Evolutionary conservation across 2,329 filamentous ascomycete species (phyloP), one percentile per base, ranked within the genome.

Genomic region (Clonostachys chloroleuca): DNA sequence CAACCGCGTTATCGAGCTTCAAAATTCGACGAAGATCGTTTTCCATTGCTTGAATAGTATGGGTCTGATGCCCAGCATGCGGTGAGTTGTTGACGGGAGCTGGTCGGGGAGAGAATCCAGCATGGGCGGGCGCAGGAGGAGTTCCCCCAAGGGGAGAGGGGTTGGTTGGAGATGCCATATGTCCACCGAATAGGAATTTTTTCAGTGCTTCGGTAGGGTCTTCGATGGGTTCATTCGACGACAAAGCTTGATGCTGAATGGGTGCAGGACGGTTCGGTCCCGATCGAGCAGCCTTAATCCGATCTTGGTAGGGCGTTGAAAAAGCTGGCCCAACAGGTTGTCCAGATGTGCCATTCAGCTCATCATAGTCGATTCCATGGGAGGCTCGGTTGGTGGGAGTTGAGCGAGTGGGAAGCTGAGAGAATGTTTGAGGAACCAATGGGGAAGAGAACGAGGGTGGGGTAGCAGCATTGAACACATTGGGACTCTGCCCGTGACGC

Each of bases 311-410:
- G 0, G 81, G 80, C 1, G 84, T 86, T 5, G 86, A 84, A 61
- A 89, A 88, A 3, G 85, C 78, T 30, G 83, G 83, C 5, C 78
- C 86, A 54, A 83, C 78, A 33, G 74, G 69, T 42, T 69, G 73
- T 40, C 73, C 72, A 17, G 74, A 73, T 16, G 73, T 76, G 20
- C 78, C 77, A 52, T 89, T 83, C 42, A 91, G 70, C 59, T 95
- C 89, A 20, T 58, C 56, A 24, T 53, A 54, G 44, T 59, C 63
- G 24, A 62, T 58, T 13, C 58, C 56, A 20, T 50, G 49, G 20
- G 55, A 49, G 8, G 53, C 50, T 18, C 57, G 55, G 33, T 54
- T 54, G 12, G 51, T 43, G 43, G 55, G 49, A 12, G 56, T 51
- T 8, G 56, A 59, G 47, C 56, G 54, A 13, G 52, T 49, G 36